Base-by-base conservation (phyloP, 2,329 filamentous ascomycete genomes). In the Cladobotryum protrusum region DNA sequence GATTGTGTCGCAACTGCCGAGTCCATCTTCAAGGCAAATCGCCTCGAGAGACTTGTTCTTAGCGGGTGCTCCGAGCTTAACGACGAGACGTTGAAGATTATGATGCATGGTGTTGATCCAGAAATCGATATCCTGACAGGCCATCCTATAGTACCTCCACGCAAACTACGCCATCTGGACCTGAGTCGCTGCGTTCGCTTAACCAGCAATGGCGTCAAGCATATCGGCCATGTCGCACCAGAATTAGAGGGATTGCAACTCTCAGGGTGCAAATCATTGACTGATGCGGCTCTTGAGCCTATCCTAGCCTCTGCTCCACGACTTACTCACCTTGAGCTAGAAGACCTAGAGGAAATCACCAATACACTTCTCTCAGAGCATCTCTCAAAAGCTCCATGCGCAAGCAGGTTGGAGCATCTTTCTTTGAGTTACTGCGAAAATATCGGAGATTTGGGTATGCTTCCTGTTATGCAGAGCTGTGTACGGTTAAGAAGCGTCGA, bases 361-460 rank as follows among this genome's bases (percentile, higher is more conserved):
- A 95, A 97, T 63, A 70, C 73, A 4, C 72, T 89, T 1, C 72
- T 96, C 3, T 78, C 77, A 0, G 78, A 89, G 49, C 81, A 86
- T 54, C 74, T 99, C 7, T 83, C 89, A 43, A 85, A 82, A 58
- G 80, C 89, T 0, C 85, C 89, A 0, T 95, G 89, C 62, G 85
- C 85, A 0, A 67, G 77, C 1, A 74, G 71, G 18, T 74, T 99
- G 6, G 78, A 86, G 57, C 90, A 96, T 63, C 77, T 97, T 5
- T 91, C 89, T 48, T 78, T 97, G 58, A 92, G 89, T 60, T 95
- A 90, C 65, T 99, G 93, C 65, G 92, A 95, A 65, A 83, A 80
- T 49, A 69, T 99, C 2, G 84, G 89, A 19, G 93, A 97, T 63
- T 72, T 75, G 0, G 92, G 92, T 49, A 86, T 96, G 79, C 74